phyloP scores from a whole-genome alignment of 106 monocot species.

The Acorus calamus region DNA sequence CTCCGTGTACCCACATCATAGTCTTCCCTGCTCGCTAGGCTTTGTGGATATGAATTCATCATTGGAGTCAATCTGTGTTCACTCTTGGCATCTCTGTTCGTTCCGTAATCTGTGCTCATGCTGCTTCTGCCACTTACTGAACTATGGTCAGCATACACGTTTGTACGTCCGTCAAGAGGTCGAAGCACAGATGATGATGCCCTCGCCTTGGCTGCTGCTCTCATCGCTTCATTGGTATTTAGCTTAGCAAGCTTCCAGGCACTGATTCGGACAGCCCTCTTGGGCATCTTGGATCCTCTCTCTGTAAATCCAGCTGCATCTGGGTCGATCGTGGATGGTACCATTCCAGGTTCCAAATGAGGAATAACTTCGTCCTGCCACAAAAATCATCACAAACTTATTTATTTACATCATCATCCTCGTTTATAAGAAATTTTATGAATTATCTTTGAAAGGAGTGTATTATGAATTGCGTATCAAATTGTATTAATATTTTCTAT shows the following conservation, averaged over 20 bases:
- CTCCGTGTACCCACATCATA: conserved; percentile 65
- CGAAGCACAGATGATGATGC: conserved; percentile 93
- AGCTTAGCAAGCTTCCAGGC: conserved; percentile 95
- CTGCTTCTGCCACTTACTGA: conserved; percentile 76
- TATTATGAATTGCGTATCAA: no score
- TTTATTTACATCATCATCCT: no score
- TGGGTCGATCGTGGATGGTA: conserved; percentile 90
- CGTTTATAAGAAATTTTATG: no score
- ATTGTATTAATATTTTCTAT: no score
- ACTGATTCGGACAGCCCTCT: conserved; percentile 76
- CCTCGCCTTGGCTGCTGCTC: conserved; percentile 80
- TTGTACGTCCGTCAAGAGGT: conserved; percentile 41
- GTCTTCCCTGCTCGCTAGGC: conserved; percentile 68
- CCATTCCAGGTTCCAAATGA: conserved; percentile 78
- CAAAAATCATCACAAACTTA: no score
- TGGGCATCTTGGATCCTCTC: conserved; percentile 38
- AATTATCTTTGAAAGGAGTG: no score
- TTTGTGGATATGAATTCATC: conserved; percentile 51
- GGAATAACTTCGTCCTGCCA: conserved; percentile 87
- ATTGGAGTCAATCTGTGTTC: conserved; percentile 45
- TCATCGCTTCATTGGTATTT: conserved; percentile 62
- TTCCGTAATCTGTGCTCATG: conserved; percentile 40
- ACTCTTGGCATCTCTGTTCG: conserved; percentile 29
- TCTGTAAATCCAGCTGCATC: conserved; percentile 46
- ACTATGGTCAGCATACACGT: conserved; percentile 21